Evolutionary conservation across 345 rosid species (phyloP), one percentile per base, ranked within the genome.

Genomic region (Arabidopsis thaliana): DNA sequence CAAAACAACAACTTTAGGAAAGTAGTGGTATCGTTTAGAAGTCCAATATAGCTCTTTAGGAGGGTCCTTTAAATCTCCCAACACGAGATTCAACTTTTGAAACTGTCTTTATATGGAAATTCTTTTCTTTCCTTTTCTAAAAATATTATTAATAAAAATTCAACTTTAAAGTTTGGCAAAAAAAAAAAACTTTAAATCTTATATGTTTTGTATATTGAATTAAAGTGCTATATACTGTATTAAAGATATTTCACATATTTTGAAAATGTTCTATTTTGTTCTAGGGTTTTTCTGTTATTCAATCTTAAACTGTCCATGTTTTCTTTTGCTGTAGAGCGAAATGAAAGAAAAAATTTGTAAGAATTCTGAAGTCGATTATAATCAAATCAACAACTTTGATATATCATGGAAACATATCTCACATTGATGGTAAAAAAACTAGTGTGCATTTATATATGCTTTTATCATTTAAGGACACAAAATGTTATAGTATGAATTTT

Each of bases 21-120:
- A 4, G 60, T 30, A 3, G 8, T 56, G 2, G 32, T 56, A 55
- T 25, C 7, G 9, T 5, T 14, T 34, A 34, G 2, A 59, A 22
- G 23, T 62, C 37, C 51, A 25, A 25, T 42, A 11, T 41, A 41
- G 33, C 50, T 61, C 34, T 23, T 61, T 41, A 61, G 20, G 20
- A 40, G 11, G 65, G 50, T 41, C 67, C 50, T 42, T 8, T 62
- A 4, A 44, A 14, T 62, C 51, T 62, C 51, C 37, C 67, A 62
- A 37, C 51, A 62, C 36, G 24, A 23, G 20, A 41, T 61, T 37
- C 64, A 37, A 59, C 46, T 5, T 59, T 20, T 4, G 9, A 6
- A 41, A 7, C 22, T 56, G 38, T 56, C 14, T 30, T n/a, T 30
- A 2, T 7, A 55, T 56, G 2, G 6, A 22, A 14, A 2, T 12